Evolutionary conservation across 2,329 filamentous ascomycete species (phyloP).

Genomic region (Neonectria neomacrospora): DNA sequence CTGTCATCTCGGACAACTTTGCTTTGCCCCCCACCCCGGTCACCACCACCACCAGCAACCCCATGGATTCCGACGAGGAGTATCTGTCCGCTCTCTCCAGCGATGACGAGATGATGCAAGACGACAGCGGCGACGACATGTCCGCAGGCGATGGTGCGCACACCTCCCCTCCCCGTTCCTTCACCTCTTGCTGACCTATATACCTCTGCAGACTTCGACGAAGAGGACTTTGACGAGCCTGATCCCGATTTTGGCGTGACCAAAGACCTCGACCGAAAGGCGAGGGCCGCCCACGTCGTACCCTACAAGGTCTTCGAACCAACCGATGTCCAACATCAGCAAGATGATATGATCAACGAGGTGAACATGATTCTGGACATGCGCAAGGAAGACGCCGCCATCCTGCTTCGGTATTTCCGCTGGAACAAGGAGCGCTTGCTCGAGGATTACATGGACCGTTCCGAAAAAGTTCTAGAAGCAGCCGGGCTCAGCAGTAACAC

Average conservation of each 20-base stretch:
- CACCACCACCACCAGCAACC: slow-evolving; percentile 64
- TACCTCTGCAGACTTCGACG: slow-evolving; percentile 62
- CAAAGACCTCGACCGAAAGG: slow-evolving; percentile 76
- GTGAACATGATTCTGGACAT: slow-evolving; percentile 92
- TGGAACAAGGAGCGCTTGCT: slow-evolving; percentile 98
- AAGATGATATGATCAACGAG: slow-evolving; percentile 87
- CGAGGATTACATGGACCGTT: slow-evolving; percentile 94
- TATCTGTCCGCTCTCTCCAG: slow-evolving; percentile 86
- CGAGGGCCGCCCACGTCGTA: slow-evolving; percentile 82
- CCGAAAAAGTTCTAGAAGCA: slow-evolving; percentile 81
- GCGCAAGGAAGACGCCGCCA: slow-evolving; percentile 88
- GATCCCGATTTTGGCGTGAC: slow-evolving; percentile 64
- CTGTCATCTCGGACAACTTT: slow-evolving; percentile 49
- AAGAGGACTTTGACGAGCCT: slow-evolving; percentile 67
- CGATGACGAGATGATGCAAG: slow-evolving; percentile 77
- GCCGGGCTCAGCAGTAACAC: slow-evolving; percentile 80
- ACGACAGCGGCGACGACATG: slow-evolving; percentile 80
- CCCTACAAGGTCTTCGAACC: slow-evolving; percentile 86
- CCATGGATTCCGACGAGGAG: slow-evolving; percentile 96
- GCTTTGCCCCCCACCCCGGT: slow-evolving; percentile 68
- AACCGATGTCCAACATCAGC: slow-evolving; percentile 82
- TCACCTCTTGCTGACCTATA: slow-evolving; percentile 28
- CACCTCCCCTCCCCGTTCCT: slow-evolving; percentile 18
- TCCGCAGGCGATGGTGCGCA: slow-evolving; percentile 62
- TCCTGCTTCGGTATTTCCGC: slow-evolving; percentile 86